Conservation (phyloP, 768 basidiomycete genomes). For the Tylopilus rubrobrunneus region DNA sequence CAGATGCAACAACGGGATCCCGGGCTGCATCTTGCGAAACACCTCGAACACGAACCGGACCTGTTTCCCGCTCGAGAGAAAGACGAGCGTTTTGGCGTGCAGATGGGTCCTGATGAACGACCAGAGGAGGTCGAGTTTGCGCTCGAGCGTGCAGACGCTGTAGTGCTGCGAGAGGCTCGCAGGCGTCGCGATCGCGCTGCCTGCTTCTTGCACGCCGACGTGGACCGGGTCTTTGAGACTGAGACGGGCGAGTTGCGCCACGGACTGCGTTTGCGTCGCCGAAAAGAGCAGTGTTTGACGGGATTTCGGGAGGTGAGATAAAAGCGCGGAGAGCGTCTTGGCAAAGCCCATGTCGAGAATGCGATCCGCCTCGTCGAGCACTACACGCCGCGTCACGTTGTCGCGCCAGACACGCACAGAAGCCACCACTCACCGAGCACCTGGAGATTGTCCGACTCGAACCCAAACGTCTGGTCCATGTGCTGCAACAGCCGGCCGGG, state of each 20-base stretch:
- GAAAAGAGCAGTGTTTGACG: slow-evolving; percentile 97
- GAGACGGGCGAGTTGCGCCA: slow-evolving; percentile 83
- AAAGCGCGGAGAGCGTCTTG: slow-evolving; percentile 81
- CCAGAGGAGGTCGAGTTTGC: slow-evolving; percentile 90
- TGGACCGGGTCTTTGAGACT: slow-evolving; percentile 79
- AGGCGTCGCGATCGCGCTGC: slow-evolving; percentile 54
- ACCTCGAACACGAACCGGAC: slow-evolving; percentile 96
- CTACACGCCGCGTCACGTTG: slow-evolving; percentile 35
- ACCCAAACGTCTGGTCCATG: slow-evolving; percentile 97
- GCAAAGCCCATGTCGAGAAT: slow-evolving; percentile 97
- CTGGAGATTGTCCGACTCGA: slow-evolving; percentile 89
- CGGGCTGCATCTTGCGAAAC: slow-evolving; percentile 94
- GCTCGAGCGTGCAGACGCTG: slow-evolving; percentile 74
- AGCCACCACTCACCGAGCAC: slow-evolving; percentile 65
- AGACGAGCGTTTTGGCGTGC: slow-evolving; percentile 87
- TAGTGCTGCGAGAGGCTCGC: slow-evolving; percentile 86
- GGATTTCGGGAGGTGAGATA: slow-evolving; percentile 85
- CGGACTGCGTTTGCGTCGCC: slow-evolving; percentile 91
- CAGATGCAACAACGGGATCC: slow-evolving; percentile 85
- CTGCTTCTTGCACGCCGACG: slow-evolving; percentile 57
- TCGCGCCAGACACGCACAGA: neutral
- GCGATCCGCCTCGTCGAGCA: slow-evolving; percentile 95
- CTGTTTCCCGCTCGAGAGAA: slow-evolving; percentile 94
- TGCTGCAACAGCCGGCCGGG: slow-evolving; percentile 94
- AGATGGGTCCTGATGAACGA: slow-evolving; percentile 94